Percentiles rank a stretch among this genome's conserved stretches.
Evolutionary conservation across 2,329 filamentous ascomycete species (phyloP).

Genomic region (Epichloe typhina): DNA sequence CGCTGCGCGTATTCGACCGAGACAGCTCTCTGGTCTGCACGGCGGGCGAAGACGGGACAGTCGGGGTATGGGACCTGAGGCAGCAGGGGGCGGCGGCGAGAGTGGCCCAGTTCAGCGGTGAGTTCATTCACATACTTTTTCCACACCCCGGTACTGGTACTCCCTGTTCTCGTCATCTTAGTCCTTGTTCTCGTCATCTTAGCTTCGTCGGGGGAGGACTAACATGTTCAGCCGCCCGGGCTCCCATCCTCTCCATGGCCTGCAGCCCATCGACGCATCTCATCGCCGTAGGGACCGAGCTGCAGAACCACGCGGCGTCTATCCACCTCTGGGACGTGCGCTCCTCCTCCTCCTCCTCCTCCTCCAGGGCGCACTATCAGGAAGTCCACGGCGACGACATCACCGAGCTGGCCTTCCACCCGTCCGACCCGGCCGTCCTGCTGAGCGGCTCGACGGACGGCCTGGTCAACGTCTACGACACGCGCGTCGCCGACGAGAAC

Average conservation of each 20-base stretch:
- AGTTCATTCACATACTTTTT: slow-evolving; percentile 13
- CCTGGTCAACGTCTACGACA: slow-evolving; percentile 66
- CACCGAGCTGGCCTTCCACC: slow-evolving; percentile 47
- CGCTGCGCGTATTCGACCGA: slow-evolving; percentile 42
- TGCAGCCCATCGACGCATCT: slow-evolving; percentile 42
- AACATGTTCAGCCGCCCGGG: slow-evolving; percentile 23
- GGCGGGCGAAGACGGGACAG: slow-evolving; percentile 56
- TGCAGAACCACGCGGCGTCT: slow-evolving; percentile 48
- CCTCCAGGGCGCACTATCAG: slow-evolving; percentile 39
- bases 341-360: slow-evolving; percentile 22
- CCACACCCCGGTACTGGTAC: too few relatives aligned
- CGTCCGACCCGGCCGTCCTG: slow-evolving; percentile 44
- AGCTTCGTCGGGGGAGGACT: background rate
- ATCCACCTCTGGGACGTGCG: slow-evolving; percentile 52
- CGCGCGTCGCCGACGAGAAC: slow-evolving; percentile 57
- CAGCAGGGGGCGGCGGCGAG: slow-evolving; percentile 24
- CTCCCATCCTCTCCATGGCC: slow-evolving; percentile 51
- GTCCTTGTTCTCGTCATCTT: background rate
- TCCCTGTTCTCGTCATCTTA: background rate
- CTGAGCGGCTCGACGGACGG: slow-evolving; percentile 71
- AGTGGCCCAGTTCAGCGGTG: slow-evolving; percentile 33
- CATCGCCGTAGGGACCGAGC: slow-evolving; percentile 61
- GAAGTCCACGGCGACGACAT: slow-evolving; percentile 58
- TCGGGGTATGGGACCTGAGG: slow-evolving; percentile 54
- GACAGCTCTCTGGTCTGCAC: slow-evolving; percentile 47